A percentile compares a stretch with the other conserved stretches of the same genome.
Evolutionary conservation across 2,329 filamentous ascomycete genomes (phyloP).

Genomic region (Sarocladium oryzae): DNA sequence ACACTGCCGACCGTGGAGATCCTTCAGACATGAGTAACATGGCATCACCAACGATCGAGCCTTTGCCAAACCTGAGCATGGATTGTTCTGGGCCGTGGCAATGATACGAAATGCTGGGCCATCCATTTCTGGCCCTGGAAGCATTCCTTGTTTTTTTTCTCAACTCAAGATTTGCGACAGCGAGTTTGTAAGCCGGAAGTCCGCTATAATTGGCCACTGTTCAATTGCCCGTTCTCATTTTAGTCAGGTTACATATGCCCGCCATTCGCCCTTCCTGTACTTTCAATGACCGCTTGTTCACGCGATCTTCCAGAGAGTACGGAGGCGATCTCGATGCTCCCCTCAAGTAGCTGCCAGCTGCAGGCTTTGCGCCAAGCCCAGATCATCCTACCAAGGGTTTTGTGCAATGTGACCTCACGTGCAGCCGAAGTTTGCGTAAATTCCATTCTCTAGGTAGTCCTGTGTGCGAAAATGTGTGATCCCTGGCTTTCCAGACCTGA

Average conservation of each 20-base stretch:
- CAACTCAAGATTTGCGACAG: neutral
- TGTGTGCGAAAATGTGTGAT: neutral
- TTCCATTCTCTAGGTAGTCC: neutral
- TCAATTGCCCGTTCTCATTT: neutral
- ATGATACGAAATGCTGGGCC: neutral
- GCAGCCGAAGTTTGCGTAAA: neutral
- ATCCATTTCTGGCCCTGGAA: neutral
- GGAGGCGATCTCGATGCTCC: too few relatives aligned
- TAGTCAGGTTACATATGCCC: neutral
- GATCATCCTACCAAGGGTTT: too few relatives aligned
- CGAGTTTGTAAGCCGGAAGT: neutral
- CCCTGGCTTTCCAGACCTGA: conserved; percentile 4
- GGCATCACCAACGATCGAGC: neutral
- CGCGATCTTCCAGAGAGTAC: too few relatives aligned
- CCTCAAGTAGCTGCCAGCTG: too few relatives aligned
- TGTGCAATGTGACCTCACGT: too few relatives aligned
- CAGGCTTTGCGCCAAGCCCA: too few relatives aligned
- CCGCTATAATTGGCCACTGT: neutral
- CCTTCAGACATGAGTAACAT: neutral
- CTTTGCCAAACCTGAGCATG: neutral
- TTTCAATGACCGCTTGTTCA: too few relatives aligned
- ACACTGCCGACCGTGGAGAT: neutral
- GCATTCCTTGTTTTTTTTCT: neutral
- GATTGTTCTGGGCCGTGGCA: too few relatives aligned
- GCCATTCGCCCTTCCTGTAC: too few relatives aligned